phyloP scores from a whole-genome alignment of 2,329 filamentous ascomycete genomes.

The Colletotrichum tanaceti region DNA sequence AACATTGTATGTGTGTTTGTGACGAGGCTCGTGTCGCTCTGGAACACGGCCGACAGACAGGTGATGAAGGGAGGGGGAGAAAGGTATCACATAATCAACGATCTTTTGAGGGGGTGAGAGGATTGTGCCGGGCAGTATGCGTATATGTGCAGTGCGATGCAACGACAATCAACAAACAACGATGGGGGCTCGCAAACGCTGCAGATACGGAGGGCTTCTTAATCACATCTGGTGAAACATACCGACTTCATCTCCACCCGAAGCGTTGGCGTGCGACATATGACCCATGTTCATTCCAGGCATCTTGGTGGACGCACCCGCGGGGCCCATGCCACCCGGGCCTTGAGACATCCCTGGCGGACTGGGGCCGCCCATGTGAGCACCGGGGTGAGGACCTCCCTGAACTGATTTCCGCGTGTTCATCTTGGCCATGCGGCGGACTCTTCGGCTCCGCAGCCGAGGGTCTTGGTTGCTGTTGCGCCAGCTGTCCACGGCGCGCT shows the following conservation, averaged over 20 bases:
- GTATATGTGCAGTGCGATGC: constrained; percentile 41
- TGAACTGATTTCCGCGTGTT: constrained; percentile 83
- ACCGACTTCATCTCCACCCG: constrained; percentile 89
- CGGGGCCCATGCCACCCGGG: constrained; percentile 71
- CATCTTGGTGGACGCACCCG: constrained; percentile 69
- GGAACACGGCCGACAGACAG: constrained; percentile 37
- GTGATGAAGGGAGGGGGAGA: constrained; percentile 34
- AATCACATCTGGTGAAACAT: constrained; percentile 96
- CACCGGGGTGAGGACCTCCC: constrained; percentile 65
- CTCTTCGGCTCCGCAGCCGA: constrained; percentile 87
- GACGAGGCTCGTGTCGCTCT: constrained; percentile 40
- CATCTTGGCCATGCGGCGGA: constrained; percentile 96
- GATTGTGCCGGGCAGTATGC: constrained; percentile 39
- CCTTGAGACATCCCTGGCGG: constrained; percentile 72
- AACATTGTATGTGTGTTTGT: constrained; percentile 38
- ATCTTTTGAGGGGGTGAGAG: constrained; percentile 27
- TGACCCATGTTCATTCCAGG: constrained; percentile 75
- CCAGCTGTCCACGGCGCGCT: constrained; percentile 98
- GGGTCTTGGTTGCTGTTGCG: constrained; percentile 98
- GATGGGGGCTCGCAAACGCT: constrained; percentile 47
- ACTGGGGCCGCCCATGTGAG: constrained; percentile 76
- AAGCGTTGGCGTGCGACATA: constrained; percentile 77
- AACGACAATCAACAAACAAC: constrained; percentile 43
- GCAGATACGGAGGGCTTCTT: constrained; percentile 51
- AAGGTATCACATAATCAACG: constrained; percentile 50